Base-by-base conservation (phyloP, 306 rosid genomes). In the Cucumis hystrix region DNA sequence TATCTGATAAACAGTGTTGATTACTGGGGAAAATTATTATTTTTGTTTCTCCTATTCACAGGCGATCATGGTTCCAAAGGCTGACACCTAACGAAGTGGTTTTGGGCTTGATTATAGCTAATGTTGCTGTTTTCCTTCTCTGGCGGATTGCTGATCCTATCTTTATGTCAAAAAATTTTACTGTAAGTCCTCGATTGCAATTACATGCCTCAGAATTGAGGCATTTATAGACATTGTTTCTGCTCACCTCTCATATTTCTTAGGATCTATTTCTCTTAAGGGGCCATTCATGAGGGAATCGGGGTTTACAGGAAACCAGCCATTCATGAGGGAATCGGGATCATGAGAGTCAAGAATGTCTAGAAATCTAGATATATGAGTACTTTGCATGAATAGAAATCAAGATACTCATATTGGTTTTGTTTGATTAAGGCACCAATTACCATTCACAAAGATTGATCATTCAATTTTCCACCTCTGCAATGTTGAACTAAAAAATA, bases 141-240 rank as follows among this genome's bases (percentile, higher is more conserved):
- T 92, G 98, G 97, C 79, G 82, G 84, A 59, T 83, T 60, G 88
- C 87, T 39, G 83, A 83, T 82, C 5, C 35, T 60, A 66, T 33
- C 49, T 95, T 95, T 84, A 92, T 95, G 97, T 57, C 47, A 33
- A 84, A 90, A 20, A 83, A 92, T 81, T 95, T 95, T 79, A 88
- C 89, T 14, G 97, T 90, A 83, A 86, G 97, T 86, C 64, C 68
- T 63, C 57, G 61, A 80, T 68, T 80, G 78, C 59, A 71, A 71
- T 45, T 75, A 67, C 85, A 62, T 64, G 77, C 54, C 67, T 47
- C 79, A 75, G 14, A 64, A 60, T 30, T 45, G 23, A 2, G 65
- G 37, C 20, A 71, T 3, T 0, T n/a, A 14, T 45, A 14, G 55
- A 45, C 75, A 74, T 30, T 37, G 47, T 74, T 74, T 74, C 65